Percentiles rank a stretch among this genome's conserved stretches.
Conservation (phyloP, 202 grass and related monocot genomes). For the Carex sylvatica region DNA sequence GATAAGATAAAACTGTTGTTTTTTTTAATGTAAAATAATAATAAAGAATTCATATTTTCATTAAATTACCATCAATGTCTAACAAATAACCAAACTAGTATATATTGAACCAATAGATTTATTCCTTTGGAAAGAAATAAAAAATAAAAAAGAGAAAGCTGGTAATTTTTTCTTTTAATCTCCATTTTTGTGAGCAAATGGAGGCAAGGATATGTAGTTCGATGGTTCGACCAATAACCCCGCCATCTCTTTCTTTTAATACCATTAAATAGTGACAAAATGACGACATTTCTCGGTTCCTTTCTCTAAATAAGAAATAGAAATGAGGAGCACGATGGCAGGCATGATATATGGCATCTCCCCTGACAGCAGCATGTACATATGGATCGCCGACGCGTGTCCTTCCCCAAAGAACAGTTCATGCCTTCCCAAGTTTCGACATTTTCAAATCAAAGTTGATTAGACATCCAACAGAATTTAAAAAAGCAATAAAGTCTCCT, state of each 20-base stretch:
- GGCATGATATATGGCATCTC: neutral
- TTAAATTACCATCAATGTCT: neutral
- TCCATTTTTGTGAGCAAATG: neutral
- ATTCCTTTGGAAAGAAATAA: neutral
- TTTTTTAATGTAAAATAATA: neutral
- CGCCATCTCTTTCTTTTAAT: neutral
- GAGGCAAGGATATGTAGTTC: neutral
- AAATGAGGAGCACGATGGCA: neutral
- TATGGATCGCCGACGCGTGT: conserved; percentile 3
- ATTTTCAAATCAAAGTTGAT: neutral
- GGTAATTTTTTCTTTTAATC: neutral
- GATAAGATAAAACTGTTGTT: neutral
- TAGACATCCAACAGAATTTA: neutral
- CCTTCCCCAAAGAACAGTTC: neutral
- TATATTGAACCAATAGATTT: too few relatives aligned
- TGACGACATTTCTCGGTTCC: neutral
- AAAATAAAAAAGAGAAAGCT: neutral
- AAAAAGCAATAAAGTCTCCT: neutral
- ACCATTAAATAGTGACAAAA: neutral
- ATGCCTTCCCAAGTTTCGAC: neutral
- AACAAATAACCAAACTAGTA: neutral
- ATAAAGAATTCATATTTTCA: neutral
- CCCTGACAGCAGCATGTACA: neutral
- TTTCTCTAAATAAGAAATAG: conserved; percentile 15
- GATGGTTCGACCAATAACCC: neutral